Base-by-base conservation (phyloP, 371 early-diverging fungal genomes). In the Nematocida sp. region DNA sequence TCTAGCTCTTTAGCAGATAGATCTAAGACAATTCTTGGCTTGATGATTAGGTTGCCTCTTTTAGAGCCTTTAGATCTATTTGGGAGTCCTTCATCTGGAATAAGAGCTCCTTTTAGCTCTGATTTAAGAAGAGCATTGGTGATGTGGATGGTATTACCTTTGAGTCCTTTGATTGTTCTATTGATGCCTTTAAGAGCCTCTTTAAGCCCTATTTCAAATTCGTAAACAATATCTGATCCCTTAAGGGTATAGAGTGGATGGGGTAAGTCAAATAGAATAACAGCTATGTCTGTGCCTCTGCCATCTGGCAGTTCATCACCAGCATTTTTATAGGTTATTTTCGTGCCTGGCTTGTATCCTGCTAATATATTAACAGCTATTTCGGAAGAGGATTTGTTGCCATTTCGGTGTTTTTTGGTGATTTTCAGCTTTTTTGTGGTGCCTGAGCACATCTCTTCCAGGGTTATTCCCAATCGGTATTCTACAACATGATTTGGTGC, bases 271-370 rank as follows among this genome's bases (percentile, higher is more conserved):
- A 90, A 89, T n/a, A 96, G 74, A 21, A 92, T 84, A 80, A 96
- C 91, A 63, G 91, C 81, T 45, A 94, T 84, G 64, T 93, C 89
- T 2, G 94, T 82, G 93, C 92, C 5, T 80, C 81, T 84, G 2
- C 91, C 91, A 60, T 85, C 85, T 9, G 89, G 86, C 37, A 89
- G 64, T 74, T 93, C 91, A 79, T 94, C 95, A 25, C 96, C 96
- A 82, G 93, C 91, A 45, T 87, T 88, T 1, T 87, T 84, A 85
- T 90, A 96, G 17, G 88, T 88, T 76, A 96, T 87, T 84, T 95
- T 93, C 63, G 96, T 94, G 4, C 97, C 97, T 2, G 92, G 88
- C 81, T 95, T 95, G 92, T 94, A 93, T 2, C 96, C 97, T 0
- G 94, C 90, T 78, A 90, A 92, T 80, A 96, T 85, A 65, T 89